A percentile compares a stretch with the other conserved stretches of the same genome.
Evolutionary conservation across 495 filamentous ascomycete species (phyloP).

Genomic region (Pyrenopolyporus hunteri): DNA sequence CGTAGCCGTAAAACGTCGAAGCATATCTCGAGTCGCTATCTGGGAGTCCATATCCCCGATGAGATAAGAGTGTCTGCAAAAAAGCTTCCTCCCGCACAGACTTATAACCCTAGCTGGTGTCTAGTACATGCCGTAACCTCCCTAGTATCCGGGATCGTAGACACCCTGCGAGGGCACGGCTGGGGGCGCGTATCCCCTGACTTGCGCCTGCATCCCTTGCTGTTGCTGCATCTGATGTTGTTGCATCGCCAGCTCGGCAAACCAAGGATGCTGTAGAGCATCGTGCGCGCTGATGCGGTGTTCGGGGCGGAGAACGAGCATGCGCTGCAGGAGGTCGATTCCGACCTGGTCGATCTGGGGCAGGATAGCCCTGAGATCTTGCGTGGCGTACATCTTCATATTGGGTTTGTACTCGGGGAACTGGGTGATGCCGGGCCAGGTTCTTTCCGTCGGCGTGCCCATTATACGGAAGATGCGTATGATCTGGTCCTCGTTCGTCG

Average conservation of each 20-base stretch:
- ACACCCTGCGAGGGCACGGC: constrained; percentile 39
- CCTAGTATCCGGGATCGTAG: constrained; percentile 40
- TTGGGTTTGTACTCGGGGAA: constrained; percentile 94
- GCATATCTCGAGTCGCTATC: neutral
- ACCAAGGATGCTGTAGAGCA: constrained; percentile 90
- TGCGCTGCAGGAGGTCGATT: constrained; percentile 81
- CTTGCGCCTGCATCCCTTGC: constrained; percentile 42
- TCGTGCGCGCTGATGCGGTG: constrained; percentile 85
- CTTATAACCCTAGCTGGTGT: constrained; percentile 25
- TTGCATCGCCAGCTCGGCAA: constrained; percentile 56
- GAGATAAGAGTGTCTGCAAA: neutral
- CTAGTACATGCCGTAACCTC: neutral
- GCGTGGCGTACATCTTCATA: constrained; percentile 94
- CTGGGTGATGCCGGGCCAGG: constrained; percentile 87
- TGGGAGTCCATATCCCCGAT: neutral
- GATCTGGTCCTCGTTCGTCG: constrained; percentile 95
- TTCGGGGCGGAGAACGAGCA: constrained; percentile 93
- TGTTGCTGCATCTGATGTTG: constrained; percentile 50
- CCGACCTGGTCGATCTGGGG: constrained; percentile 88
- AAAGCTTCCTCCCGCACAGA: neutral
- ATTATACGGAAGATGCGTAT: constrained; percentile 96
- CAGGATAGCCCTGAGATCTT: constrained; percentile 81
- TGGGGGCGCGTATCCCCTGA: constrained; percentile 38
- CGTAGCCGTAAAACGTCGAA: neutral
- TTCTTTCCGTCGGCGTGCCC: constrained; percentile 91